Conservation (phyloP, 2,329 filamentous ascomycete species). For the Aureobasidium musti region DNA sequence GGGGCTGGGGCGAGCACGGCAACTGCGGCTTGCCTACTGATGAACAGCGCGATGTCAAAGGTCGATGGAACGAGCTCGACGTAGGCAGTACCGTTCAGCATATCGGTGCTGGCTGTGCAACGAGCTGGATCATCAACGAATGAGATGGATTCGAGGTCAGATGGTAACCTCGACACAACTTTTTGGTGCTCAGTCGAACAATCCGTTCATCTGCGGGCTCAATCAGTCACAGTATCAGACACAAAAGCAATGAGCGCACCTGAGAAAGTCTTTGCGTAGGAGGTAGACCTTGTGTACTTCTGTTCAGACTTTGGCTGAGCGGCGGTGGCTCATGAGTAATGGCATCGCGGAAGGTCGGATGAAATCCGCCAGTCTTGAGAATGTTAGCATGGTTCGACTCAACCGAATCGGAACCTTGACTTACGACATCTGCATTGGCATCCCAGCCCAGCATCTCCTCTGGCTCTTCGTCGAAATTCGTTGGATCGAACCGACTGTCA, state of each 20-base stretch:
- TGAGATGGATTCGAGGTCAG: neutral
- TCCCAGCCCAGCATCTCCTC: conserved; percentile 72
- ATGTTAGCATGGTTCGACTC: conserved; percentile 1
- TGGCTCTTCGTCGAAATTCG: conserved; percentile 64
- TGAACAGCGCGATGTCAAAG: conserved; percentile 66
- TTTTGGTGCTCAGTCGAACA: conserved; percentile 42
- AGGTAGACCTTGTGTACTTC: conserved; percentile 53
- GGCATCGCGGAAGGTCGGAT: conserved; percentile 51
- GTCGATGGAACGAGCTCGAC: conserved; percentile 67
- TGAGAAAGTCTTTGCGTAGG: conserved; percentile 75
- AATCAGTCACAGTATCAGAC: conserved; percentile 33
- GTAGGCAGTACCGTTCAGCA: conserved; percentile 56
- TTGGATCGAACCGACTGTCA: conserved; percentile 71
- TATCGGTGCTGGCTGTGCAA: conserved; percentile 86
- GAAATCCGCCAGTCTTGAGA: conserved; percentile 38
- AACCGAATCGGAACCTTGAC: conserved; percentile 34
- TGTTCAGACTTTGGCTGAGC: conserved; percentile 34
- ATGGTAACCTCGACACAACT: neutral
- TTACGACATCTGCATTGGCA: conserved; percentile 64
- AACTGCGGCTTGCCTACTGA: conserved; percentile 77
- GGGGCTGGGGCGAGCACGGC: conserved; percentile 98
- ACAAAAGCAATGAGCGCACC: conserved; percentile 50
- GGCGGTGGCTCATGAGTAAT: conserved; percentile 34
- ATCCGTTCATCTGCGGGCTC: conserved; percentile 40
- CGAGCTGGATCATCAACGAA: conserved; percentile 70